These are phyloP conservation scores for Fusarium succisae DNA, from an alignment of 2,329 filamentous ascomycete genomes.

Conservation along the genomic window DNA sequence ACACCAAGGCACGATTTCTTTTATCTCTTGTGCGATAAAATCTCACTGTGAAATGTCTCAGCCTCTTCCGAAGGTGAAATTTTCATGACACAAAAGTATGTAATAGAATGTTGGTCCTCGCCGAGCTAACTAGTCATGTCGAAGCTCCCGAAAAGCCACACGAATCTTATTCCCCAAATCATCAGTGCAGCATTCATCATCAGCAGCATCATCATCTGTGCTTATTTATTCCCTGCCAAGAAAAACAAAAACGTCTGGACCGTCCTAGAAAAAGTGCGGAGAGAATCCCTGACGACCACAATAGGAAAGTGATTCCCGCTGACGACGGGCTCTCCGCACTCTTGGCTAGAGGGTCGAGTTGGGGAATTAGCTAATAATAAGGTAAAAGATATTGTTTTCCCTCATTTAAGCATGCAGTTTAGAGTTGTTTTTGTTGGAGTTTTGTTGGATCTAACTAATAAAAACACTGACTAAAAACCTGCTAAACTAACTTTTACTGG, in stretches of 20 bases:
- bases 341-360: constrained; percentile 17
- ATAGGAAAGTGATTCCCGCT: constrained; percentile 15
- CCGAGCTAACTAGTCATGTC: constrained; percentile 8
- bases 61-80: constrained; percentile 1
- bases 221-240: constrained; percentile 13
- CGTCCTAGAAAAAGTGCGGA: neutral
- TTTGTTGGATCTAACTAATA: constrained; percentile 6
- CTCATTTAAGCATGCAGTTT: constrained; percentile 27
- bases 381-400: constrained; percentile 24
- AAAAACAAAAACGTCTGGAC: neutral
- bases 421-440: constrained; percentile 10
- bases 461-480: constrained; percentile 19
- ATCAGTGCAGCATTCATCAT: neutral
- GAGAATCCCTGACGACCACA: neutral
- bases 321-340: constrained; percentile 23
- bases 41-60: neutral
- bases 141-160: neutral
- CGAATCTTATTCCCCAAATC: neutral
- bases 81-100: constrained; percentile 11
- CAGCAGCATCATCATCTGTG: neutral
- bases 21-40: neutral
- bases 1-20: constrained; percentile 1
- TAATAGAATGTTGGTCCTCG: neutral
- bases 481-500: neutral
- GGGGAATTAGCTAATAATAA: constrained; percentile 38